Percentiles rank a stretch among this genome's conserved stretches.
phyloP scores from a whole-genome alignment of 2,329 filamentous ascomycete genomes.

The Cercospora sp. region DNA sequence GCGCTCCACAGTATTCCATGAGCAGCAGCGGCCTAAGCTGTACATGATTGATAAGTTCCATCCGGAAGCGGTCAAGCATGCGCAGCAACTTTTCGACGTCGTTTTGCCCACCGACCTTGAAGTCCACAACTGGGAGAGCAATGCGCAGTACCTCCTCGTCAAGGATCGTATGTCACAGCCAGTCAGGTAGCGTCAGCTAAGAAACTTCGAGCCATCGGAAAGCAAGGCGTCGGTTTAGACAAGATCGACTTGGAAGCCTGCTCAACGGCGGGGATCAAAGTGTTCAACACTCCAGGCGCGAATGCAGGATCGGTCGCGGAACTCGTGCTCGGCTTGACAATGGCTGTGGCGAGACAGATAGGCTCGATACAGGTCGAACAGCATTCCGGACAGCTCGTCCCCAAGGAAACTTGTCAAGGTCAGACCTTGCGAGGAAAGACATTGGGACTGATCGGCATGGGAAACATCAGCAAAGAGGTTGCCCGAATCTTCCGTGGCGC shows the following conservation, averaged over 20 bases:
- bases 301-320: slow-evolving; percentile 43
- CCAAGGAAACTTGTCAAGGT: slow-evolving; percentile 48
- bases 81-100: slow-evolving; percentile 44
- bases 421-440: slow-evolving; percentile 39
- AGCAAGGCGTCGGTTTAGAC: slow-evolving; percentile 53
- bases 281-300: slow-evolving; percentile 52
- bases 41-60: slow-evolving; percentile 36
- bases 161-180: slow-evolving; percentile 36
- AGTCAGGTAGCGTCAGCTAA: slow-evolving; percentile 31
- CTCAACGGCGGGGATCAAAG: slow-evolving; percentile 43
- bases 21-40: slow-evolving; percentile 19
- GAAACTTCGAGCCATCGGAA: slow-evolving; percentile 47
- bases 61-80: slow-evolving; percentile 33
- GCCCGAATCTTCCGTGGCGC: slow-evolving; percentile 40
- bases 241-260: slow-evolving; percentile 49
- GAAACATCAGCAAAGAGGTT: slow-evolving; percentile 40
- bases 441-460: slow-evolving; percentile 44
- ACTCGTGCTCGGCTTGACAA: slow-evolving; percentile 37
- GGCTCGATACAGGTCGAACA: slow-evolving; percentile 31
- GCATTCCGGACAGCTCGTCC: slow-evolving; percentile 33
- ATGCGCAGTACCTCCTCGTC: slow-evolving; percentile 47
- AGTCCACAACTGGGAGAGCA: slow-evolving; percentile 44
- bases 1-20: neutral
- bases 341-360: slow-evolving; percentile 38
- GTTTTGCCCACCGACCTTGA: slow-evolving; percentile 42